Percentiles rank a stretch among this genome's conserved stretches.
These are phyloP conservation scores for Microdochium trichocladiopsis DNA, from an alignment of 2,329 filamentous ascomycete genomes.

Conservation along the genomic window DNA sequence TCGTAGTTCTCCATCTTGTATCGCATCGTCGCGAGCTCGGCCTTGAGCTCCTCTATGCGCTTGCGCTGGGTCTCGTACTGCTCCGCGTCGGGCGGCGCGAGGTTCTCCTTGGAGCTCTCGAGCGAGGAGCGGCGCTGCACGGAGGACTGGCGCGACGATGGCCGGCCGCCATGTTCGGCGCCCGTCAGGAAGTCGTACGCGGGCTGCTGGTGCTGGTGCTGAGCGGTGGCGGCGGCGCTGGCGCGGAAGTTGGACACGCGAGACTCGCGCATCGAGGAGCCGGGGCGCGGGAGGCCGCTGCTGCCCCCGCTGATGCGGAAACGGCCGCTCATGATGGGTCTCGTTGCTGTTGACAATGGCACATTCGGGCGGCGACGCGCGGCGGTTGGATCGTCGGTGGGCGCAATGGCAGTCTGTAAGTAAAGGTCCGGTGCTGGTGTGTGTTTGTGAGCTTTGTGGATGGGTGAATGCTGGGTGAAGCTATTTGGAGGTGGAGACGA, in stretches of 20 bases:
- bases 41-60: conserved; percentile 71
- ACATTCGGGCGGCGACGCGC: background rate
- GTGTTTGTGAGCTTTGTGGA: too few species aligned
- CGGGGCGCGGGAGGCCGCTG: background rate
- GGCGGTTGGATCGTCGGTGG: too few species aligned
- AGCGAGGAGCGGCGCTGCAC: conserved; percentile 40
- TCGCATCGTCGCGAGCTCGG: conserved; percentile 78
- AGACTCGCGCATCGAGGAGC: background rate
- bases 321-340: background rate
- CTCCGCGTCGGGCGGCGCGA: conserved; percentile 50
- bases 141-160: conserved; percentile 35
- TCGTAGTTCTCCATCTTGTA: conserved; percentile 85
- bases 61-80: conserved; percentile 50
- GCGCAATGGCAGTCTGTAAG: background rate
- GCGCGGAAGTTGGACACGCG: background rate
- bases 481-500: too few species aligned
- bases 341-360: background rate
- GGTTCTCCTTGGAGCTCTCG: conserved; percentile 54
- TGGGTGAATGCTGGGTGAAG: too few species aligned
- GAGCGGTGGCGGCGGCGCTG: too few species aligned
- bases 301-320: background rate
- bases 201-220: conserved; percentile 31
- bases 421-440: background rate
- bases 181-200: conserved; percentile 54
- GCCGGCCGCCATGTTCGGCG: conserved; percentile 28